Conservation (phyloP, 371 early-diverging fungal species). For the Hamiltosporidium tvaerminnensis region DNA sequence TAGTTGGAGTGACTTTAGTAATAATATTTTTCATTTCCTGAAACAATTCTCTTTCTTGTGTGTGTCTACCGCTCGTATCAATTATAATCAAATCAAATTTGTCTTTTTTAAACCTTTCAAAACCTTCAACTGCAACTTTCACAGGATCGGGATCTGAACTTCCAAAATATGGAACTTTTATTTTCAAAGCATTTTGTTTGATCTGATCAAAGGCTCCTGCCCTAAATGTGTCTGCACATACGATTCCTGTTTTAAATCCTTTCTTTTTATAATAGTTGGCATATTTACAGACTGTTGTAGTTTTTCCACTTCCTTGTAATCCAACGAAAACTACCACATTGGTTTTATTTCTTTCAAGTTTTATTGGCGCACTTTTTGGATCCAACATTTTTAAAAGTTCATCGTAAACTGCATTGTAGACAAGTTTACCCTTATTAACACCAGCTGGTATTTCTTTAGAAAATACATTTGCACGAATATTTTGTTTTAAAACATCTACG, state of each 20-base stretch:
- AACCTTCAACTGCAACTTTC: constrained; percentile 76
- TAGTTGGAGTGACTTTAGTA: constrained; percentile 67
- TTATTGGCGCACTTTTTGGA: constrained; percentile 70
- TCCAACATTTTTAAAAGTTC: constrained; percentile 77
- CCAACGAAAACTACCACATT: constrained; percentile 97
- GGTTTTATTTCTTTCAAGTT: constrained; percentile 64
- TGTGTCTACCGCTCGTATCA: constrained; percentile 94
- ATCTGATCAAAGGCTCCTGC: constrained; percentile 99
- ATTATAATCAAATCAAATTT: constrained; percentile 91
- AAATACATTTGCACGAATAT: constrained; percentile 23
- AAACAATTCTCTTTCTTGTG: constrained; percentile 87
- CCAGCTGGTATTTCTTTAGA: constrained; percentile 18
- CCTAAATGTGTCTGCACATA: constrained; percentile 97
- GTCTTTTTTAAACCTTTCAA: constrained; percentile 78
- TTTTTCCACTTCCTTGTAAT: constrained; percentile 94
- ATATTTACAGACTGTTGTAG: constrained; percentile 92
- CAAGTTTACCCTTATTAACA: constrained; percentile 9
- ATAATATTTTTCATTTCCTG: constrained; percentile 91
- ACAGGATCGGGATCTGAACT: constrained; percentile 83
- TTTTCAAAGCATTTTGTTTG: constrained; percentile 90
- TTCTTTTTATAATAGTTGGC: constrained; percentile 83
- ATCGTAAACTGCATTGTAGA: constrained; percentile 68
- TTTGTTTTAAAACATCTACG: constrained; percentile 25
- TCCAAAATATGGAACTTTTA: constrained; percentile 88
- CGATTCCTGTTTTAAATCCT: constrained; percentile 83